A percentile compares a stretch with the other conserved stretches of the same genome.
Conservation (phyloP, 805 yeast genomes). For the Cyberlindnera saturnus region DNA sequence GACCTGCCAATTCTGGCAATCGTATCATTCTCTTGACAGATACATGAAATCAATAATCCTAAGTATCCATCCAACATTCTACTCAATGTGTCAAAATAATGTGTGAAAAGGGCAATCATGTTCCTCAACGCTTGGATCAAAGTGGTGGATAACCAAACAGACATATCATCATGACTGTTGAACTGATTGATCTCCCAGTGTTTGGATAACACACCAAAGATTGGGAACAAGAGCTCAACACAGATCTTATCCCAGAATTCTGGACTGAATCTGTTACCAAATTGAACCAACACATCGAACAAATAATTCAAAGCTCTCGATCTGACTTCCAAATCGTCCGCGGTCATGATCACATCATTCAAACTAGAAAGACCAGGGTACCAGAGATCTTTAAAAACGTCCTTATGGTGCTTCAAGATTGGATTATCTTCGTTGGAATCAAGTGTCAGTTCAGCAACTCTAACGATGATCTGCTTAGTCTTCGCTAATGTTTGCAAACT, state of each 20-base stretch:
- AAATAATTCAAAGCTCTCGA: conserved; percentile 78
- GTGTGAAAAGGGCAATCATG: conserved; percentile 75
- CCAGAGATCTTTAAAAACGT: conserved; percentile 58
- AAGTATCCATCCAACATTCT: conserved; percentile 74
- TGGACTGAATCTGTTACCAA: conserved; percentile 70
- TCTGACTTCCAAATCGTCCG: conserved; percentile 90
- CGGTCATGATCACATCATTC: conserved; percentile 86
- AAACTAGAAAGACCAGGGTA: conserved; percentile 82
- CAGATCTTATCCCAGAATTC: conserved; percentile 83
- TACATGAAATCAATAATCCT: conserved; percentile 74
- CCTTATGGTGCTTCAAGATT: conserved; percentile 28
- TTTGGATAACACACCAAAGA: conserved; percentile 71
- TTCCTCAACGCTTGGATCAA: conserved; percentile 91
- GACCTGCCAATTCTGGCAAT: conserved; percentile 92
- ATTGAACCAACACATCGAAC: conserved; percentile 73
- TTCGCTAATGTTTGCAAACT: conserved; percentile 78
- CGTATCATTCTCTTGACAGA: conserved; percentile 95
- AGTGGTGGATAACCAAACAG: conserved; percentile 96
- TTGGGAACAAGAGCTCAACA: conserved; percentile 77
- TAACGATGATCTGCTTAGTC: conserved; percentile 54
- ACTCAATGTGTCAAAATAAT: conserved; percentile 72
- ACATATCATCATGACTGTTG: conserved; percentile 72
- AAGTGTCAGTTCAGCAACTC: conserved; percentile 44
- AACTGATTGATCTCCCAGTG: conserved; percentile 69
- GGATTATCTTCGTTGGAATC: conserved; percentile 17